Base-by-base conservation (phyloP, 768 basidiomycete genomes). In the Royoungia palumana region DNA sequence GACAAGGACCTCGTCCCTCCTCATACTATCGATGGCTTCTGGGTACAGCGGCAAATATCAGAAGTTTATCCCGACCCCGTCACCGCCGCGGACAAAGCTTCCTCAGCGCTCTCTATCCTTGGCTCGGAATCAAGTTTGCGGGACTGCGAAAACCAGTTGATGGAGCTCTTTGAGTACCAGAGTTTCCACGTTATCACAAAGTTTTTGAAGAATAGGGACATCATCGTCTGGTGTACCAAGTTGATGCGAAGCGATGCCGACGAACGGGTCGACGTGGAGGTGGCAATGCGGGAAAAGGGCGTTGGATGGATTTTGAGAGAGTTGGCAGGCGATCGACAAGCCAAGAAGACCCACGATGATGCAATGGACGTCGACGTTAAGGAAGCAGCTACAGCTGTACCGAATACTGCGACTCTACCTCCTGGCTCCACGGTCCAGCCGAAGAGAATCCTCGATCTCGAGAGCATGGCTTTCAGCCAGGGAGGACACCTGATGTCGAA, bases 401-500 rank as follows among this genome's bases (percentile, higher is more conserved):
- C 90, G 8, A 88, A 86, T 67, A 91, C 89, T 0, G 91, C 85
- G 1, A 94, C 89, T 0, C 79, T 95, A 24, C 85, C 85, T 0
- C 90, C 94, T 5, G 94, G 93, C 2, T 89, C 91, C 1, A 84
- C 81, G 0, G 80, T 93, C 2, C 89, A 92, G 56, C 94, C 94
- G 5, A 90, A 92, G 57, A 76, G 75, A 34, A 85, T 80, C 0
- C 78, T 99, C 30, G 96, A 98, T 65, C 75, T 99, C 44, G 94
- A 96, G 60, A 80, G 82, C 50, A 88, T 98, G 86, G 86, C 90
- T n/a, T 99, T 99, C 71, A 83, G 83, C 39, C 94, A 97, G 60
- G 96, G 94, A 20, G 94, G 91, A 0, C 94, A 97, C 52, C 72
- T 97, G 52, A 99, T 98, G 95, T 91, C 91, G 14, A 97, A 98